phyloP scores from a whole-genome alignment of 2,329 filamentous ascomycete genomes.

The Eutypa lata region DNA sequence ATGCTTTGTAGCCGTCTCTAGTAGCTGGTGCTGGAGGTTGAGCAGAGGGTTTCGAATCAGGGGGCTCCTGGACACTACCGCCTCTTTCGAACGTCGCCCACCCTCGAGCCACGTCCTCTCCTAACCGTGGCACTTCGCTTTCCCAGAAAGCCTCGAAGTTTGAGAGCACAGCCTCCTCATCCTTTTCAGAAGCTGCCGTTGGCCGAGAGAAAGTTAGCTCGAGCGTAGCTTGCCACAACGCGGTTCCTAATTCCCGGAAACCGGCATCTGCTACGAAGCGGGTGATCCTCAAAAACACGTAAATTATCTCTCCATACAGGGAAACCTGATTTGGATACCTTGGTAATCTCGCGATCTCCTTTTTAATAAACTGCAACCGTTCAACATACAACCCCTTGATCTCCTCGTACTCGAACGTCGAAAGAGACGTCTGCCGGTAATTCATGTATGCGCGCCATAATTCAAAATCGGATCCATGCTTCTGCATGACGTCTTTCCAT shows the following conservation, averaged over 20 bases:
- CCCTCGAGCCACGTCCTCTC: constrained; percentile 67
- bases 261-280: constrained; percentile 73
- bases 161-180: constrained; percentile 26
- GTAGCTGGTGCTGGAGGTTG: constrained; percentile 23
- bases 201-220: constrained; percentile 68
- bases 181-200: constrained; percentile 19
- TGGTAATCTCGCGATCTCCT: constrained; percentile 8
- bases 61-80: constrained; percentile 35
- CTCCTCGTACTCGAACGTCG: constrained; percentile 65
- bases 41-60: constrained; percentile 33
- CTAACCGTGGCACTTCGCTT: constrained; percentile 73
- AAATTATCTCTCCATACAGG: constrained; percentile 49
- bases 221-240: constrained; percentile 78
- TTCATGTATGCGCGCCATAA: constrained; percentile 75
- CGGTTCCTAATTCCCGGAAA: constrained; percentile 72
- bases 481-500: constrained; percentile 62
- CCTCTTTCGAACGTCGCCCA: constrained; percentile 58
- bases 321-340: constrained; percentile 3
- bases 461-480: constrained; percentile 53
- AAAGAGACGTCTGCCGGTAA: constrained; percentile 66
- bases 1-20: constrained; percentile 47
- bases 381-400: constrained; percentile 58
- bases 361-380: constrained; percentile 46
- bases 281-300: constrained; percentile 73
- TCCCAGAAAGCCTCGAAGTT: constrained; percentile 80